Base-by-base conservation (phyloP, 768 basidiomycete species). In the Neoboletus subvelutipes region DNA sequence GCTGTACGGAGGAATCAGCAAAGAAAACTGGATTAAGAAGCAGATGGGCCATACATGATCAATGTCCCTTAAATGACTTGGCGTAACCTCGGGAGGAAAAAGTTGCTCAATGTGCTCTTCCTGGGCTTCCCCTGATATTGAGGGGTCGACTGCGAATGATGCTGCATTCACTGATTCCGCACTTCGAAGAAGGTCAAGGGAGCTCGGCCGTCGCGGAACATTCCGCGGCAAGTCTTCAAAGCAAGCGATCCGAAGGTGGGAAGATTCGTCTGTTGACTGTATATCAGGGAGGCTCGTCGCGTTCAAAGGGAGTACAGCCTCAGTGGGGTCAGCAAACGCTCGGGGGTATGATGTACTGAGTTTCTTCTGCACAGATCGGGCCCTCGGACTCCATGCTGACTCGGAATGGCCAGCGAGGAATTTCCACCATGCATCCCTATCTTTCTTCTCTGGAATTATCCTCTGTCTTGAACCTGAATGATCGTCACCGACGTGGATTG, bases 401-500 rank as follows among this genome's bases (percentile, higher is more conserved):
- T 83, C 81, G n/a, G 88, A 84, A 60, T 76, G 76, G 34, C 90
- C 91, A 45, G 82, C 75, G 6, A 93, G 71, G 61, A 85, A 93
- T 17, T 80, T 79, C 91, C 91, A 92, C 91, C 91, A 93, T 18
- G 76, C 71, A 59, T 90, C 87, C 54, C 91, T 79, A 56, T 89
- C 84, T 65, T 81, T 85, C 67, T 80, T 86, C 49, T 88, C 85
- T 26, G 90, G 90, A 58, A 90, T 79, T 41, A 78, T 55, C 58
- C 73, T 79, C 17, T 58, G 69, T 34, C 37, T 37, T 48, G 59
- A 29, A 37, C 49, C 42, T 11, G 54, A n/a, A 29, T 24, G 54
- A 50, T 57, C 40, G 2, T 47, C 41, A 45, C 57, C 48, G 28
- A 67, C 64, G 53, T 69, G 64, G 37, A 82, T 80, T 3, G 84